Evolutionary conservation across 352 stramenopile species (phyloP), one percentile per base, ranked within the genome.

Genomic region (Phytophthora chlamydospora): DNA sequence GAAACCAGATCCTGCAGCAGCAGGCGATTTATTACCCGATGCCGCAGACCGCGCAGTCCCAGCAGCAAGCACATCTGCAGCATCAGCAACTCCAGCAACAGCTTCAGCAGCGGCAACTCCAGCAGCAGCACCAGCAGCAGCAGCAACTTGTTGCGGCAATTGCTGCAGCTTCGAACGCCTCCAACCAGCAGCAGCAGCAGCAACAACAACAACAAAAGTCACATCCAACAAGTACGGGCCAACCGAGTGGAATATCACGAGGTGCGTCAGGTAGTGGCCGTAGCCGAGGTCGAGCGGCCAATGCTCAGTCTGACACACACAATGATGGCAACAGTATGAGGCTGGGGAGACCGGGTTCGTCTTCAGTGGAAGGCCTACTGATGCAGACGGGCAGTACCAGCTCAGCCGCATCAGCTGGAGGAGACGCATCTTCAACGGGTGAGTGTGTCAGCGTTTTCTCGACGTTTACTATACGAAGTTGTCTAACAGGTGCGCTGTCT

Each of bases 21-120:
- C 82, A 89, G 40, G 66, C 73, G 13, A 33, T 89, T 16, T 89
- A 89, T 33, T 91, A 89, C 58, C 46, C 66, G 41, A 82, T 80
- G 58, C 46, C 68, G 2, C 79, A 83, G 17, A 68, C 38, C 16
- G 13, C 45, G 2, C 68, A 85, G 52, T 62, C 68, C 14, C 76
- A 85, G 59, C 68, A 76, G 40, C 75, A 85, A 59, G 55, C 64
- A 16, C 75, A 84, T 13, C 64, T 80, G 24, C 71, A 83, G 42
- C 79, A 89, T 11, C 72, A 39, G 1, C 64, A 73, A 48, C 40
- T 64, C 13, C 63, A 84, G 27, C 71, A 80, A n/a, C 65, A 72
- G 31, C 21, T 68, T 24, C 71, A 83, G 24, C 75, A 83, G 16
- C 71, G 51, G 14, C 60, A 68, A 41, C 60, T 34, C 11, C 44